Evolutionary conservation across 140 eudicot genomes (phyloP).

Genomic region (Bidens hawaiensis): DNA sequence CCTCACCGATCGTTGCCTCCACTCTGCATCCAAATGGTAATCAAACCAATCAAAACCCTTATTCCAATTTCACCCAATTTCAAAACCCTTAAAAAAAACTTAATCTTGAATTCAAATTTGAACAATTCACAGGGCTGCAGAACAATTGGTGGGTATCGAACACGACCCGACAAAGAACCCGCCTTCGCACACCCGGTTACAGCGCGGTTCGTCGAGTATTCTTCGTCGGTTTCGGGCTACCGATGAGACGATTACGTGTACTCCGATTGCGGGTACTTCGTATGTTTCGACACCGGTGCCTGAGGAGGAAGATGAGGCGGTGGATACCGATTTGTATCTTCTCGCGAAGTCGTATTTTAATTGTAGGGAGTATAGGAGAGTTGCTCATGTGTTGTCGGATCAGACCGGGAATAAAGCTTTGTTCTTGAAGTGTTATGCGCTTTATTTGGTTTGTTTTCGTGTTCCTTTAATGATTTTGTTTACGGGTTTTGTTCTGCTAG

Average conservation of each 20-base stretch:
- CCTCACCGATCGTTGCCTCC: slow-evolving; percentile 85
- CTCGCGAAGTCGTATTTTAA: slow-evolving; percentile 79
- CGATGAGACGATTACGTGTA: slow-evolving; percentile 38
- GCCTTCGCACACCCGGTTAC: slow-evolving; percentile 90
- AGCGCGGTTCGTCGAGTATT: slow-evolving; percentile 89
- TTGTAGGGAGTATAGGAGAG: slow-evolving; percentile 88
- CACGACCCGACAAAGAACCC: slow-evolving; percentile 90
- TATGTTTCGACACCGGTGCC: slow-evolving; percentile 60
- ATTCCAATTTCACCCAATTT: slow-evolving; percentile 3
- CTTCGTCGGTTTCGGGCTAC: slow-evolving; percentile 76
- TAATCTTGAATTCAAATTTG: not conserved
- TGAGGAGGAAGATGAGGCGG: slow-evolving; percentile 48
- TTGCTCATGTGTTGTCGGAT: slow-evolving; percentile 89
- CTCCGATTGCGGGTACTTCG: slow-evolving; percentile 77
- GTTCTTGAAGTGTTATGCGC: slow-evolving; percentile 89
- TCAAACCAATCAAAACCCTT: slow-evolving; percentile 15
- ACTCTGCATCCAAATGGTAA: slow-evolving; percentile 90
- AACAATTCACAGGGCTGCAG: slow-evolving; percentile 84
- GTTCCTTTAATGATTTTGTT: too few relatives aligned
- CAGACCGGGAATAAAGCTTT: slow-evolving; percentile 77
- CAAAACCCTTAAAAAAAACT: not conserved
- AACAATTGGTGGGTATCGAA: slow-evolving; percentile 90
- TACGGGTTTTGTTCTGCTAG: too few relatives aligned
- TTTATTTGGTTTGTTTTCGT: slow-evolving; percentile 73
- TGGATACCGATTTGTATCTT: slow-evolving; percentile 70